phyloP scores from a whole-genome alignment of 2,329 filamentous ascomycete genomes.

The Sporothrix pallida region DNA sequence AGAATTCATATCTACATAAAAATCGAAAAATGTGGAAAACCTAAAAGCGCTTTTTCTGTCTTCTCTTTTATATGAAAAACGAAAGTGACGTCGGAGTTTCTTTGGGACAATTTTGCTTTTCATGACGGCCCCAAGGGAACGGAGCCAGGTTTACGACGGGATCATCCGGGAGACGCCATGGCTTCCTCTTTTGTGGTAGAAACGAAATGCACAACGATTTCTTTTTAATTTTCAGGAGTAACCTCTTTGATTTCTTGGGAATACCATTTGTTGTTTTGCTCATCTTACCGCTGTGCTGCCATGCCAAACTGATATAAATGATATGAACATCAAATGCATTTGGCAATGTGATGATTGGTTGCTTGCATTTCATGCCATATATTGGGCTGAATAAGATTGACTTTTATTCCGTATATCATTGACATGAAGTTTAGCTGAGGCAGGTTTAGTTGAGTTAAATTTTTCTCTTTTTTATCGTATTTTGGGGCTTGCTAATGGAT shows the following conservation, averaged over 20 bases:
- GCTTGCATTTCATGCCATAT: no score
- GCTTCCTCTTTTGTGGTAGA: slow-evolving; percentile 15
- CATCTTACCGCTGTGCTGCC: background rate
- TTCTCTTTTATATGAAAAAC: background rate
- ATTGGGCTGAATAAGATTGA: no score
- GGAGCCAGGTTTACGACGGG: slow-evolving; percentile 10
- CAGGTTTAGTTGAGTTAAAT: background rate
- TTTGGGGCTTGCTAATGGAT: background rate
- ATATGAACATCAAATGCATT: no score
- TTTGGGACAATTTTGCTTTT: background rate
- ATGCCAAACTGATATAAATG: no score
- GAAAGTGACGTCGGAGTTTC: background rate
- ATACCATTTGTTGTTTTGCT: slow-evolving; percentile 22
- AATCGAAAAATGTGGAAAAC: slow-evolving; percentile 32
- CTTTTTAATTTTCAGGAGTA: slow-evolving; percentile 20
- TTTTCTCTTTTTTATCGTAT: background rate
- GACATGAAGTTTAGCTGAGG: background rate
- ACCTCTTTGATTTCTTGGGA: slow-evolving; percentile 25
- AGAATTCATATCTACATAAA: slow-evolving; percentile 21
- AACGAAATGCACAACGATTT: slow-evolving; percentile 13
- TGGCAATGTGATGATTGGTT: no score
- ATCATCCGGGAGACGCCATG: background rate
- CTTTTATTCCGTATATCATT: no score
- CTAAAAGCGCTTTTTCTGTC: background rate
- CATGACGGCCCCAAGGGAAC: background rate